Conservation (phyloP, 2,329 filamentous ascomycete species). For the Pseudomassariella vexata region DNA sequence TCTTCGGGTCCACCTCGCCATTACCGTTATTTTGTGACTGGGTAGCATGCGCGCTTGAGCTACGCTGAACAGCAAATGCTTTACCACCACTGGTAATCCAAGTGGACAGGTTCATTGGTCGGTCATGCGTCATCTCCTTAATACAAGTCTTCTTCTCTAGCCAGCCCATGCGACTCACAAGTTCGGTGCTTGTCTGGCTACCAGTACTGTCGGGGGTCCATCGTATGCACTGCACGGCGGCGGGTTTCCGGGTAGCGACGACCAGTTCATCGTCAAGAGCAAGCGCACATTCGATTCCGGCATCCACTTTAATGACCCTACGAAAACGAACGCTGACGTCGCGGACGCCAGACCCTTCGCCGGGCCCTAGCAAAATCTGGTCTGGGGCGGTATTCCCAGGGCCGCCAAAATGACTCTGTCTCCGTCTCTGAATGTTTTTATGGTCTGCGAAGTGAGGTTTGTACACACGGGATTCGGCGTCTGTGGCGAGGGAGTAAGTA, state of each 20-base stretch:
- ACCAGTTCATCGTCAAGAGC: slow-evolving; percentile 90
- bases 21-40: slow-evolving; percentile 22
- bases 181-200: slow-evolving; percentile 83
- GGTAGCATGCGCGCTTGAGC: slow-evolving; percentile 31
- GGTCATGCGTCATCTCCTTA: slow-evolving; percentile 83
- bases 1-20: slow-evolving; percentile 47
- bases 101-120: slow-evolving; percentile 90
- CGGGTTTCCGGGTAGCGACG: slow-evolving; percentile 84
- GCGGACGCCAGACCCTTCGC: slow-evolving; percentile 74
- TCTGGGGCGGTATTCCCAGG: slow-evolving; percentile 50
- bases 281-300: slow-evolving; percentile 81
- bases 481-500: slow-evolving; percentile 86
- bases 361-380: slow-evolving; percentile 65
- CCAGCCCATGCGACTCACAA: slow-evolving; percentile 83
- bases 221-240: slow-evolving; percentile 92
- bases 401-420: slow-evolving; percentile 56
- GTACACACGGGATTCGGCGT: slow-evolving; percentile 77
- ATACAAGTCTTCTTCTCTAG: slow-evolving; percentile 72
- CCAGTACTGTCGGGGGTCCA: slow-evolving; percentile 83
- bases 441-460: slow-evolving; percentile 71
- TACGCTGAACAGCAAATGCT: slow-evolving; percentile 84
- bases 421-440: slow-evolving; percentile 55
- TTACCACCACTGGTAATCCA: slow-evolving; percentile 88
- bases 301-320: slow-evolving; percentile 97
- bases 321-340: slow-evolving; percentile 90